A percentile compares a stretch with the other conserved stretches of the same genome.
Evolutionary conservation across 2,329 filamentous ascomycete genomes (phyloP).

Genomic region (Leptographium lundbergii): DNA sequence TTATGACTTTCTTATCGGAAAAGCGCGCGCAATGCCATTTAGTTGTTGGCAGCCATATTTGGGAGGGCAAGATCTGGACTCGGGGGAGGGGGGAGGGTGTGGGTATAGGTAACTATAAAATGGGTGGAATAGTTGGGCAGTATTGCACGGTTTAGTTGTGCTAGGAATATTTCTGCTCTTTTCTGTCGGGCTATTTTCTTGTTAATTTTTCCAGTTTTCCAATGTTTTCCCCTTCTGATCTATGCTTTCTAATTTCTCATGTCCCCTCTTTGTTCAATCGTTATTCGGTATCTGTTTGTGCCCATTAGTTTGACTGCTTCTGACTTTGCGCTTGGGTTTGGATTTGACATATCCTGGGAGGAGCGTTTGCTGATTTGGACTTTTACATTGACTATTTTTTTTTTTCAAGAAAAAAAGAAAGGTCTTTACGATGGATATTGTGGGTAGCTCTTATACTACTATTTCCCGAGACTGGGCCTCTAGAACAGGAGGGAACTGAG

Average conservation of each 20-base stretch:
- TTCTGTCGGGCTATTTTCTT: neutral
- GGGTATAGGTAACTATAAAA: neutral
- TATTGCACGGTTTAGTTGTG: neutral
- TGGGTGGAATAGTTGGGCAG: neutral
- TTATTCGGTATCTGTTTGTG: neutral
- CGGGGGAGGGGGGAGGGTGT: neutral
- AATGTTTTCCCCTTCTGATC: neutral
- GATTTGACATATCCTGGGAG: neutral
- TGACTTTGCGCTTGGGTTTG: neutral
- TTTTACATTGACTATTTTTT: neutral
- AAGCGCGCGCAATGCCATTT: neutral
- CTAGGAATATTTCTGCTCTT: neutral
- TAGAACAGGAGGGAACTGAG: neutral
- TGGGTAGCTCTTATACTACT: too few species aligned
- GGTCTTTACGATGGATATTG: too few species aligned
- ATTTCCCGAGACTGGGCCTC: neutral
- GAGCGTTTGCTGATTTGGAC: neutral
- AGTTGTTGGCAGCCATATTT: neutral
- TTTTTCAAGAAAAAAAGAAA: neutral
- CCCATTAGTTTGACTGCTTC: neutral
- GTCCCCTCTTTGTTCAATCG: neutral
- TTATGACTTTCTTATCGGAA: neutral
- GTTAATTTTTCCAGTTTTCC: neutral
- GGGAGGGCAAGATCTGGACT: neutral
- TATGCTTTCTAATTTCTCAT: neutral